phyloP scores from a whole-genome alignment of 345 rosid genomes.

The Clausena lansium region DNA sequence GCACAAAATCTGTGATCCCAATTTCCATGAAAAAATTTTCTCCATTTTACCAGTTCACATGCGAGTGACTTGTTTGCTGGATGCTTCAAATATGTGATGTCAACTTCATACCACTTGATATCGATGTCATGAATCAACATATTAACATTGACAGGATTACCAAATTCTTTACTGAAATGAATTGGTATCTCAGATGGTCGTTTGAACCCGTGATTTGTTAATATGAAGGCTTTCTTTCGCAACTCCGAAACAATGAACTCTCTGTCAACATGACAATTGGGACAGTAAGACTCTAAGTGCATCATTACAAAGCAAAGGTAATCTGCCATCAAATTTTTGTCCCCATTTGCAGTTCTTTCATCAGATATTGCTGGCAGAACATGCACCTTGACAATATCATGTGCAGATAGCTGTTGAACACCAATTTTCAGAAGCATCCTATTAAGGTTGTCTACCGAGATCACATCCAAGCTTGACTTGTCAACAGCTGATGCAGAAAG shows the following conservation, averaged over 20 bases:
- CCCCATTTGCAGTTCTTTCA: conserved; percentile 24
- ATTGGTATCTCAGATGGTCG: conserved; percentile 50
- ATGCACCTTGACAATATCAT: conserved; percentile 78
- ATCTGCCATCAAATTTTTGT: conserved; percentile 55
- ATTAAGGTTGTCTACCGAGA: conserved; percentile 40
- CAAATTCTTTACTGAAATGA: conserved; percentile 73
- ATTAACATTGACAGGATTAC: conserved; percentile 48
- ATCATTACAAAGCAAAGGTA: conserved; percentile 81
- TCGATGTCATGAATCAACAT: conserved; percentile 48
- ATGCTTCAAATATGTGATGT: conserved; percentile 66
- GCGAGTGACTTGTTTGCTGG: conserved; percentile 48
- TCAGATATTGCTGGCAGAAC: conserved; percentile 66
- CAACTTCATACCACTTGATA: conserved; percentile 79
- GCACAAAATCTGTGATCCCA: conserved; percentile 81
- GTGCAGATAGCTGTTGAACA: conserved; percentile 76
- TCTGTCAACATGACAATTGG: conserved; percentile 63
- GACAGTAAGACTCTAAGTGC: conserved; percentile 75
- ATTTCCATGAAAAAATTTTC: conserved; percentile 74
- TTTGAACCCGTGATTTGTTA: conserved; percentile 72
- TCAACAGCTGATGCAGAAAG: conserved; percentile 46
- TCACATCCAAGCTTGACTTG: conserved; percentile 25
- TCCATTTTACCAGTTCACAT: conserved; percentile 58
- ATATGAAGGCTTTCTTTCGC: conserved; percentile 55
- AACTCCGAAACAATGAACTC: conserved; percentile 60
- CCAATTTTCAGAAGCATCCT: conserved; percentile 71